phyloP scores from a whole-genome alignment of 2,329 filamentous ascomycete genomes.

The Xylariaceae sp. region DNA sequence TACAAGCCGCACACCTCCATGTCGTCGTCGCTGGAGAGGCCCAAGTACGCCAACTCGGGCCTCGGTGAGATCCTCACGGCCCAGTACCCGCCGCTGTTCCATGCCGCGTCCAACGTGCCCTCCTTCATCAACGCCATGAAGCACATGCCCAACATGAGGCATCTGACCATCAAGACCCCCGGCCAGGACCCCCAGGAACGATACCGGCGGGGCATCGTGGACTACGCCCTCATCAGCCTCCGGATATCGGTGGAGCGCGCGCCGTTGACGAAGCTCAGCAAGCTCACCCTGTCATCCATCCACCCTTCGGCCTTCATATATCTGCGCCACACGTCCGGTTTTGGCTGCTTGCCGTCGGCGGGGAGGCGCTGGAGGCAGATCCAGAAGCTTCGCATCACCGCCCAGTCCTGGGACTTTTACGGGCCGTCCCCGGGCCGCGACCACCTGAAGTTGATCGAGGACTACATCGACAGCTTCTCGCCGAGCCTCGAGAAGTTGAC shows the following conservation, averaged over 20 bases:
- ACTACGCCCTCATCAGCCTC: slow-evolving; percentile 82
- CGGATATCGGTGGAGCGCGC: slow-evolving; percentile 75
- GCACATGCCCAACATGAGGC: slow-evolving; percentile 60
- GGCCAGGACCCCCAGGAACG: slow-evolving; percentile 61
- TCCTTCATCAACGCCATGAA: slow-evolving; percentile 73
- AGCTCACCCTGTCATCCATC: slow-evolving; percentile 64
- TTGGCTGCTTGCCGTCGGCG: slow-evolving; percentile 67
- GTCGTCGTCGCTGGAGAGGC: slow-evolving; percentile 52
- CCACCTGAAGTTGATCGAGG: slow-evolving; percentile 71
- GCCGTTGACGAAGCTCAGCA: slow-evolving; percentile 55
- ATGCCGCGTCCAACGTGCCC: slow-evolving; percentile 79
- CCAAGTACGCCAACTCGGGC: slow-evolving; percentile 73
- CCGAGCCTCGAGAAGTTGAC: slow-evolving; percentile 59
- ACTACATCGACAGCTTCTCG: slow-evolving; percentile 68
- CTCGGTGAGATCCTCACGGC: slow-evolving; percentile 75
- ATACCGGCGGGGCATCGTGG: slow-evolving; percentile 70
- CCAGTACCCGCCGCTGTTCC: slow-evolving; percentile 84
- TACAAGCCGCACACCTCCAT: slow-evolving; percentile 71
- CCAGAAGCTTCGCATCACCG: slow-evolving; percentile 61
- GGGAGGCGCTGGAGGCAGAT: slow-evolving; percentile 72
- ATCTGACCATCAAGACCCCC: slow-evolving; percentile 70
- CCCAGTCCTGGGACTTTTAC: slow-evolving; percentile 62
- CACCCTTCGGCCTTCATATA: slow-evolving; percentile 70
- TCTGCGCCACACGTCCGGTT: slow-evolving; percentile 65
- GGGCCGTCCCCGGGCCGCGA: slow-evolving; percentile 53